Evolutionary conservation across 805 yeast species (phyloP).

Genomic region (Teunomyces cretensis): DNA sequence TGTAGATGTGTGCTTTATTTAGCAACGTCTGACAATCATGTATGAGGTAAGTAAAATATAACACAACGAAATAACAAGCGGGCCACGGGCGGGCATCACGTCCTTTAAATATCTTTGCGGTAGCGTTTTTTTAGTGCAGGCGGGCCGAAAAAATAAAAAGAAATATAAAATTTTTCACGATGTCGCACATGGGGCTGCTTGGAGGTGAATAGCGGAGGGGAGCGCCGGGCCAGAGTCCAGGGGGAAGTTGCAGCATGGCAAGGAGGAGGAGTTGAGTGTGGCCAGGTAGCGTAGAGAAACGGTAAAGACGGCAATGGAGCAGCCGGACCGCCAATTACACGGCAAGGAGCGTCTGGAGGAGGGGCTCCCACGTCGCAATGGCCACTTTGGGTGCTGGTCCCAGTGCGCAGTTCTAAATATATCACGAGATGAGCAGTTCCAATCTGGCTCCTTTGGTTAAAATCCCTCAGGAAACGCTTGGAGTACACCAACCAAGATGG

Average conservation of each 20-base stretch:
- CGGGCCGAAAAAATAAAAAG: neutral
- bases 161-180: neutral
- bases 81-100: neutral
- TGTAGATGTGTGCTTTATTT: neutral
- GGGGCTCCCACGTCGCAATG: too few relatives aligned
- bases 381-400: too few relatives aligned
- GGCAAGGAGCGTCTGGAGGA: too few relatives aligned
- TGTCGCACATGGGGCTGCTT: neutral
- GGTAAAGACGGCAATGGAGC: too few relatives aligned
- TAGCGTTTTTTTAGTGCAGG: neutral
- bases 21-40: constrained; percentile 7
- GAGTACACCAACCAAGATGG: too few relatives aligned
- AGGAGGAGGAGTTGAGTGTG: neutral
- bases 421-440: neutral
- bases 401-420: neutral
- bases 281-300: too few relatives aligned
- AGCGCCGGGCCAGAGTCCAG: too few relatives aligned
- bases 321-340: too few relatives aligned
- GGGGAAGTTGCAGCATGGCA: too few relatives aligned
- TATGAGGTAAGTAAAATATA: neutral
- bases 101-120: neutral
- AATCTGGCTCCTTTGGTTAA: neutral
- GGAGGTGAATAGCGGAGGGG: neutral
- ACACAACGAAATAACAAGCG: neutral
- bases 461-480: neutral